phyloP scores from a whole-genome alignment of 1,284 basidiomycete genomes.

The Xerocomus alliaceus region DNA sequence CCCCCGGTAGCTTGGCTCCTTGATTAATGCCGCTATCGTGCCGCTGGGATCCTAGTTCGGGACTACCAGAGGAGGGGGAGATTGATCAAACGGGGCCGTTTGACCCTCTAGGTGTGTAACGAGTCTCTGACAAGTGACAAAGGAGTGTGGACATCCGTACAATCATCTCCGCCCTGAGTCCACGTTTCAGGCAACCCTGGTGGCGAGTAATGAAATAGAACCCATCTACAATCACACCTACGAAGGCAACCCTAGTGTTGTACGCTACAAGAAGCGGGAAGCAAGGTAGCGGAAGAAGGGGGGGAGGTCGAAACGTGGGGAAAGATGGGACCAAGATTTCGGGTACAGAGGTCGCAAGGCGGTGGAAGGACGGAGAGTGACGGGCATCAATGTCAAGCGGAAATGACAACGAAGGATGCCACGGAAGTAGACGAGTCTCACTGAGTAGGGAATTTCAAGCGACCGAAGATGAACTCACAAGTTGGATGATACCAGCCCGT shows the following conservation, averaged over 20 bases:
- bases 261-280: conserved; percentile 37
- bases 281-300: conserved; percentile 17
- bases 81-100: neutral
- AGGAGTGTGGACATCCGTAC: neutral
- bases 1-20: neutral
- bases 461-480: conserved; percentile 58
- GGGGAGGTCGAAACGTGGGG: conserved; percentile 18
- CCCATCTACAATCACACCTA: conserved; percentile 26
- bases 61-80: neutral
- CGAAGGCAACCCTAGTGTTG: conserved; percentile 47
- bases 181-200: conserved; percentile 11
- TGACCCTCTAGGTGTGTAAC: neutral
- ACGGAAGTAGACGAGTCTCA: conserved; percentile 9
- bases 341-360: conserved; percentile 9
- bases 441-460: conserved; percentile 8
- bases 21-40: conserved; percentile 7
- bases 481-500: conserved; percentile 68
- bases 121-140: neutral
- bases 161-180: conserved; percentile 17
- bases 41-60: neutral
- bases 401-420: conserved; percentile 27
- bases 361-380: conserved; percentile 22
- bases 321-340: conserved; percentile 16
- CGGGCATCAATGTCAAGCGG: conserved; percentile 39
- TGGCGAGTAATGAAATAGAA: conserved; percentile 10